These are phyloP conservation scores for Cephalotrichum gorgonifer DNA, from an alignment of 2,329 filamentous ascomycete genomes.

Conservation along the genomic window DNA sequence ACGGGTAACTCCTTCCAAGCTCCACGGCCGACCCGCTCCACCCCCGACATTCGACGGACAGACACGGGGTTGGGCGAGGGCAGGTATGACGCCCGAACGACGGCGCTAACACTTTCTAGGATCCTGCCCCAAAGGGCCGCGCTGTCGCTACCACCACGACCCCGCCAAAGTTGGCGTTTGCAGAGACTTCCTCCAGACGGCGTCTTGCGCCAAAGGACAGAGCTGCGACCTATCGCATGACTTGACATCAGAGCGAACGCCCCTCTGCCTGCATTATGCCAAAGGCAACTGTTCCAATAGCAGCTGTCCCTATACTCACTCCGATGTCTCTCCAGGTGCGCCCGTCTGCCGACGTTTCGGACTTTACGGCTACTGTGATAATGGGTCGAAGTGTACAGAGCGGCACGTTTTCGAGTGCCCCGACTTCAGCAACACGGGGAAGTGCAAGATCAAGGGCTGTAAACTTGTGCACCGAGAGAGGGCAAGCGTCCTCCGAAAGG, in stretches of 20 bases:
- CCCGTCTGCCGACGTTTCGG: constrained; percentile 80
- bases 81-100: constrained; percentile 1
- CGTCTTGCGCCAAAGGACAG: constrained; percentile 65
- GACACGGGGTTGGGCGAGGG: not conserved
- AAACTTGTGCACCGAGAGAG: constrained; percentile 80
- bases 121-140: constrained; percentile 71
- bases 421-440: constrained; percentile 84
- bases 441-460: constrained; percentile 72
- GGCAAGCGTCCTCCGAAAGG: constrained; percentile 67
- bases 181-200: constrained; percentile 74
- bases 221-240: constrained; percentile 89
- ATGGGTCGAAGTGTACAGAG: constrained; percentile 65
- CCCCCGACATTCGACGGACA: constrained; percentile 9
- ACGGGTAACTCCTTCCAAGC: constrained; percentile 51
- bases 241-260: constrained; percentile 69
- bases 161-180: constrained; percentile 80
- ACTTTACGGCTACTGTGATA: constrained; percentile 77
- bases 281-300: constrained; percentile 82
- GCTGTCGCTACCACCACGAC: constrained; percentile 76
- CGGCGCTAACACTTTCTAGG: constrained; percentile 51
- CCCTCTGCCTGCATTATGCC: constrained; percentile 81
- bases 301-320: constrained; percentile 79
- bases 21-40: constrained; percentile 1
- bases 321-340: constrained; percentile 64
- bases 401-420: constrained; percentile 91